Evolutionary conservation across 805 yeast genomes (phyloP).

Genomic region (Saccharomycopsis fodiens): DNA sequence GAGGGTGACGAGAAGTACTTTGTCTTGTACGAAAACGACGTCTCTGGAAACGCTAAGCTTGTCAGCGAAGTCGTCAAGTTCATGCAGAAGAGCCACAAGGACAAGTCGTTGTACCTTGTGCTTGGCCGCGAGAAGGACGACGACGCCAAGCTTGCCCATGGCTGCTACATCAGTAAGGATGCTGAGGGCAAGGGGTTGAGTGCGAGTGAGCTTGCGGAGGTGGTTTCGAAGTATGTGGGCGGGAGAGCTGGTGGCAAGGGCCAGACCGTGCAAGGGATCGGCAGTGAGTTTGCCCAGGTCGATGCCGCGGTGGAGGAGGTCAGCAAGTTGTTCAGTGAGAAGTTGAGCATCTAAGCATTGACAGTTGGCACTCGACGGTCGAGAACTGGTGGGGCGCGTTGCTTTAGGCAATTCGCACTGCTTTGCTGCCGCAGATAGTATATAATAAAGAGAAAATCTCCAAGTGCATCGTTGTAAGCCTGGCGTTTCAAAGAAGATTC

Average conservation of each 20-base stretch:
- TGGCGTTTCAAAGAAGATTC: no score
- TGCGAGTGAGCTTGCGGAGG: constrained; percentile 66
- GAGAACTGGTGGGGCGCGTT: no score
- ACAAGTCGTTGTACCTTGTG: constrained; percentile 69
- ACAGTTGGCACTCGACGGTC: no score
- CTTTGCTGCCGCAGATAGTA: no score
- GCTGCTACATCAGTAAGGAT: constrained; percentile 75
- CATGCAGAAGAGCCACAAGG: constrained; percentile 68
- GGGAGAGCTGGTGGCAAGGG: constrained; percentile 99
- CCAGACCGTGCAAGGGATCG: constrained; percentile 94
- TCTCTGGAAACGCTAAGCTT: constrained; percentile 84
- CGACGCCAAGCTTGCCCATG: constrained; percentile 83
- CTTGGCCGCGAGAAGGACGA: constrained; percentile 50
- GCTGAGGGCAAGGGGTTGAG: constrained; percentile 64
- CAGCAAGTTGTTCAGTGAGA: constrained; percentile 50
- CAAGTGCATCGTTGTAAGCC: no score
- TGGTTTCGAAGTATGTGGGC: constrained; percentile 71
- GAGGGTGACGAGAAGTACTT: constrained; percentile 41
- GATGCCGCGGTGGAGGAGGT: constrained; percentile 69
- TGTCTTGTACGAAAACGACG: constrained; percentile 53
- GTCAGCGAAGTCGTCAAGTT: constrained; percentile 86
- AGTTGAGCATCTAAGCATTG: no score
- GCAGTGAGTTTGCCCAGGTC: constrained; percentile 67
- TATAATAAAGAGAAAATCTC: no score
- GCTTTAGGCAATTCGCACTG: no score